phyloP scores from a whole-genome alignment of 2,329 filamentous ascomycete species.

The Alternaria arborescens region DNA sequence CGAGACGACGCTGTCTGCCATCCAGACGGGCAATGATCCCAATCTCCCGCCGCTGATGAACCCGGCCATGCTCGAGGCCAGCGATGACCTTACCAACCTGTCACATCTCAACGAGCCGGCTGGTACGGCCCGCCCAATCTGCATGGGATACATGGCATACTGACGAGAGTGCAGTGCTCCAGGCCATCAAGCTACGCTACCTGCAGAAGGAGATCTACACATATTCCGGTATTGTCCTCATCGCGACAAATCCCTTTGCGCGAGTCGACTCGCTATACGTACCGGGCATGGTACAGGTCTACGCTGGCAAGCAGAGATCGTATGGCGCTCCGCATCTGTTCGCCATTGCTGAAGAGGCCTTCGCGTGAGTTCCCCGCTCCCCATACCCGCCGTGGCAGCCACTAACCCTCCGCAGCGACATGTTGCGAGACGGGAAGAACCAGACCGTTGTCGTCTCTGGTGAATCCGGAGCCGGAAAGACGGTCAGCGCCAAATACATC shows the following conservation, averaged over 20 bases:
- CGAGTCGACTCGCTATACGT: constrained; percentile 98
- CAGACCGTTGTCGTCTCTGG: constrained; percentile 99
- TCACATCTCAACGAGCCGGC: constrained; percentile 98
- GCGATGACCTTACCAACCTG: constrained; percentile 95
- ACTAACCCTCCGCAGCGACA: constrained; percentile 70
- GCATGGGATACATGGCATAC: constrained; percentile 23
- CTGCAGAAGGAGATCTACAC: constrained; percentile 99
- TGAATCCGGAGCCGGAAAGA: constrained; percentile 98
- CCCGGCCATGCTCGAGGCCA: constrained; percentile 96
- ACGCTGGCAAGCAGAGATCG: constrained; percentile 94
- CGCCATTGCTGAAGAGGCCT: constrained; percentile 98
- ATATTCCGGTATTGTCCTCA: constrained; percentile 97
- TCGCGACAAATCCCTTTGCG: constrained; percentile 97
- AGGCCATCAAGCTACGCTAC: constrained; percentile 97
- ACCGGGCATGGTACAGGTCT: constrained; percentile 99
- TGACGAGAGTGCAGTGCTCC: constrained; percentile 72
- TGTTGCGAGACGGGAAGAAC: constrained; percentile 94
- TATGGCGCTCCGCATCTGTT: constrained; percentile 98
- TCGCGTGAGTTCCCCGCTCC: constrained; percentile 71
- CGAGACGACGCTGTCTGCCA: constrained; percentile 76
- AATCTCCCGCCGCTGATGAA: constrained; percentile 95
- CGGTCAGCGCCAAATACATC: constrained; percentile 99
- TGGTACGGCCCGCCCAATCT: constrained; percentile 64
- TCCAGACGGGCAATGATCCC: constrained; percentile 79
- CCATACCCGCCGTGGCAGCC: neutral